Evolutionary conservation across 2,329 filamentous ascomycete genomes (phyloP).

Genomic region (Paraconiothyrium sp.): DNA sequence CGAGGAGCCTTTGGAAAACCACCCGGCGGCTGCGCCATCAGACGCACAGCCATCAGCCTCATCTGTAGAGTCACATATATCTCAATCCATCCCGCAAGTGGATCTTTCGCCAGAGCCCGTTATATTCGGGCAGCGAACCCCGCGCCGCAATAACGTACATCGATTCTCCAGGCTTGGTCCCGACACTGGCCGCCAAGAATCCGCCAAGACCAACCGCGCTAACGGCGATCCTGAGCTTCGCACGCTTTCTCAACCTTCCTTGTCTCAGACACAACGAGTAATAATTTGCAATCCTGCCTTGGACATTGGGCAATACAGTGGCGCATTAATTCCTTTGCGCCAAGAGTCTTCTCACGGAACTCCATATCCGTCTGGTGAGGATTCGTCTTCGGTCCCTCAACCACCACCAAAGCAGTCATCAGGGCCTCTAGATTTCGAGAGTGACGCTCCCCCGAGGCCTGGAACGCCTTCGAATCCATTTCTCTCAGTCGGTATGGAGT

Average conservation of each 20-base stretch:
- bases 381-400: conserved; percentile 31
- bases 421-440: conserved; percentile 26
- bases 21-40: neutral
- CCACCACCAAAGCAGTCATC: conserved; percentile 35
- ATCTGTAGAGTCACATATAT: neutral
- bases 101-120: neutral
- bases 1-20: neutral
- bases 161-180: too few species aligned
- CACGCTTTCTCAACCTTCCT: neutral
- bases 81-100: neutral
- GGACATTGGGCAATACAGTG: conserved; percentile 27
- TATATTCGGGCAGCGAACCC: neutral
- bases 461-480: conserved; percentile 26
- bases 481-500: conserved; percentile 29
- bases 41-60: neutral
- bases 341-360: conserved; percentile 47
- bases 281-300: conserved; percentile 25
- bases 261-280: conserved; percentile 33
- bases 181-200: neutral
- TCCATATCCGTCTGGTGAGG: conserved; percentile 24
- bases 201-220: neutral
- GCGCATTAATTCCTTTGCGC: conserved; percentile 27
- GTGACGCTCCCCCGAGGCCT: conserved; percentile 28
- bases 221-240: neutral
- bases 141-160: neutral